Conservation (phyloP, 441 rosid genomes). For the Adansonia gregorii region DNA sequence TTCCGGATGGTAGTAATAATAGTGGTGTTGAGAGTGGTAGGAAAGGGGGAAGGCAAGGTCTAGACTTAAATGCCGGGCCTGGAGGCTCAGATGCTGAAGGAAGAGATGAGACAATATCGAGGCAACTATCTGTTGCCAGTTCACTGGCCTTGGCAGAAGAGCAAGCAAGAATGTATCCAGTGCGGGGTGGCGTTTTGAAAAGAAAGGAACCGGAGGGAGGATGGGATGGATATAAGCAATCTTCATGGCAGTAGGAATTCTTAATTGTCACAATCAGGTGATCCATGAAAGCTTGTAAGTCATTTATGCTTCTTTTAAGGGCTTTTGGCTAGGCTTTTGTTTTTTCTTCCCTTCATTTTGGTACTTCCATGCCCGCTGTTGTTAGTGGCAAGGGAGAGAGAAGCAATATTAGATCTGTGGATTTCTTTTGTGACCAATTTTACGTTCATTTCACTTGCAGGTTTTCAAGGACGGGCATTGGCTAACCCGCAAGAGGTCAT, state of each 20-base stretch:
- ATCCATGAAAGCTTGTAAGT: slow-evolving; percentile 54
- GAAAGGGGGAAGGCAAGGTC: slow-evolving; percentile 56
- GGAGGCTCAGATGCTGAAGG: slow-evolving; percentile 53
- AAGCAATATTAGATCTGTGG: background rate
- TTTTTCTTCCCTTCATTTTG: background rate
- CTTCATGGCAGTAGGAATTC: slow-evolving; percentile 61
- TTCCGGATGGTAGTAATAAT: slow-evolving; percentile 50
- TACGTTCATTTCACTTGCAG: slow-evolving; percentile 32
- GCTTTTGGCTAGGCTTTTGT: background rate
- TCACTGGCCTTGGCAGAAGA: slow-evolving; percentile 54
- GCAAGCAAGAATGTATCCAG: slow-evolving; percentile 63
- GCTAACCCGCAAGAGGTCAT: slow-evolving; percentile 42
- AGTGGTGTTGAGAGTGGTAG: slow-evolving; percentile 42
- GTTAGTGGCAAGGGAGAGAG: background rate
- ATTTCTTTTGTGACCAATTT: background rate
- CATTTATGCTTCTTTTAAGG: slow-evolving; percentile 14
- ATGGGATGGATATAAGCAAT: slow-evolving; percentile 66
- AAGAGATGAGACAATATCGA: slow-evolving; percentile 49
- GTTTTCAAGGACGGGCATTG: slow-evolving; percentile 37
- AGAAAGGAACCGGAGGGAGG: slow-evolving; percentile 85
- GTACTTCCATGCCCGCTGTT: slow-evolving; percentile 7
- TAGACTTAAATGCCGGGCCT: slow-evolving; percentile 68
- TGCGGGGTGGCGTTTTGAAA: slow-evolving; percentile 54
- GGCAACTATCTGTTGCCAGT: slow-evolving; percentile 44
- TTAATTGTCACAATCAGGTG: slow-evolving; percentile 34